Evolutionary conservation across 2,329 filamentous ascomycete species (phyloP).

Genomic region (Colletotrichum tamarilloi): DNA sequence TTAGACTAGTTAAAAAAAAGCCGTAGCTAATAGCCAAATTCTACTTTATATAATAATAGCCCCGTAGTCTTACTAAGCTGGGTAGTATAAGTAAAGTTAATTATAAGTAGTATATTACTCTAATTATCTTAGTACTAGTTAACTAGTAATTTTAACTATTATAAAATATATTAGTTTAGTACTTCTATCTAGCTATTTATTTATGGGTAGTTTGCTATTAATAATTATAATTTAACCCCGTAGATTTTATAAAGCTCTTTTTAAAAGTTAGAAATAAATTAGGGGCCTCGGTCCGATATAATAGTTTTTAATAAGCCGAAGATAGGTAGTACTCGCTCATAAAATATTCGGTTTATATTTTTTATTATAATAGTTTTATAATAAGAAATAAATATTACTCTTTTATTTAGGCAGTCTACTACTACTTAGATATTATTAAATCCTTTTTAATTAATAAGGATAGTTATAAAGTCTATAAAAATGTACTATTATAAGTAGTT

Average conservation of each 20-base stretch:
- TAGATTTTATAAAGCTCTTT: rapidly evolving
- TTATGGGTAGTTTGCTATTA: rapidly evolving
- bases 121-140: too few relatives aligned
- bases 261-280: too few relatives aligned
- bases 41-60: too few relatives aligned
- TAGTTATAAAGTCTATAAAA: too few relatives aligned
- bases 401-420: rapidly evolving
- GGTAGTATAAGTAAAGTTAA: rapidly evolving
- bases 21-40: too few relatives aligned
- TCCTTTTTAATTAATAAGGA: too few relatives aligned
- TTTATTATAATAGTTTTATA: too few relatives aligned
- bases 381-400: rapidly evolving
- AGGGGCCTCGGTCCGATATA: rapidly evolving
- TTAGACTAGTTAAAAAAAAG: too few relatives aligned
- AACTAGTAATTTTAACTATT: rapidly evolving
- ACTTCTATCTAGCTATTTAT: too few relatives aligned
- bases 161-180: rapidly evolving
- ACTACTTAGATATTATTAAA: rapidly evolving
- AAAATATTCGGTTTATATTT: too few relatives aligned
- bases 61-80: rapidly evolving
- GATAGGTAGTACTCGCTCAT: rapidly evolving
- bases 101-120: rapidly evolving
- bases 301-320: rapidly evolving
- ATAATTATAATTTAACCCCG: rapidly evolving
- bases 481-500: rapidly evolving